Percentiles rank a stretch among this genome's conserved stretches.
These are phyloP conservation scores for Russula ochroleuca DNA, from an alignment of 768 basidiomycete species.

Conservation along the genomic window DNA sequence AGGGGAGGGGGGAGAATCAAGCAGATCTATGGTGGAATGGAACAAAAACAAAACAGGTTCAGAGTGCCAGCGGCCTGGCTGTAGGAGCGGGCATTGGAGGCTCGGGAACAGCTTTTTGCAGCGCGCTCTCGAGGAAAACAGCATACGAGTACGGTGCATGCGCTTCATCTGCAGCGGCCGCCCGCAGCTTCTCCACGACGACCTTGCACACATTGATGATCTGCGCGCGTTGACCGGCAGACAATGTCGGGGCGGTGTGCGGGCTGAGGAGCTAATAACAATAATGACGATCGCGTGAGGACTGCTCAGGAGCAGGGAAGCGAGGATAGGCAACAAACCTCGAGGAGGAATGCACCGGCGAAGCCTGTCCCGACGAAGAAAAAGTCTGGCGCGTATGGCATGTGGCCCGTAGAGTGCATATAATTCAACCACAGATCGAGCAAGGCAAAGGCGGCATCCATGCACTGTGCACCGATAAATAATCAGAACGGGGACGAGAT, in stretches of 20 bases:
- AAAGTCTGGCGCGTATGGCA: slow-evolving; percentile 25
- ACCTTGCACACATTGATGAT: slow-evolving; percentile 5
- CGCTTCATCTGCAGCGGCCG: slow-evolving; percentile 16
- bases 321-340: slow-evolving; percentile 10
- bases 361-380: slow-evolving; percentile 28
- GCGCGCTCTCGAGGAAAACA: slow-evolving; percentile 18
- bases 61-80: slow-evolving; percentile 37
- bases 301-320: not conserved
- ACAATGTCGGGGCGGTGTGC: slow-evolving; percentile 14
- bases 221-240: slow-evolving; percentile 7
- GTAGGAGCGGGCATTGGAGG: slow-evolving; percentile 31
- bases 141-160: slow-evolving; percentile 23
- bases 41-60: not conserved
- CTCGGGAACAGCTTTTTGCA: slow-evolving; percentile 11
- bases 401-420: slow-evolving; percentile 18
- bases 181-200: slow-evolving; percentile 2
- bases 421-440: slow-evolving; percentile 22
- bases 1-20: not conserved
- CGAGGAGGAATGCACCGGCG: slow-evolving; percentile 25
- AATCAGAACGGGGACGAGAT: not conserved
- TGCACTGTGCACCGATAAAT: slow-evolving; percentile 17
- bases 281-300: not conserved
- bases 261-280: slow-evolving; percentile 23
- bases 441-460: slow-evolving; percentile 19
- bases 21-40: not conserved